Percentiles rank a stretch among this genome's conserved stretches.
Conservation (phyloP, 257 asterid species). For the Cinchona pubescens region DNA sequence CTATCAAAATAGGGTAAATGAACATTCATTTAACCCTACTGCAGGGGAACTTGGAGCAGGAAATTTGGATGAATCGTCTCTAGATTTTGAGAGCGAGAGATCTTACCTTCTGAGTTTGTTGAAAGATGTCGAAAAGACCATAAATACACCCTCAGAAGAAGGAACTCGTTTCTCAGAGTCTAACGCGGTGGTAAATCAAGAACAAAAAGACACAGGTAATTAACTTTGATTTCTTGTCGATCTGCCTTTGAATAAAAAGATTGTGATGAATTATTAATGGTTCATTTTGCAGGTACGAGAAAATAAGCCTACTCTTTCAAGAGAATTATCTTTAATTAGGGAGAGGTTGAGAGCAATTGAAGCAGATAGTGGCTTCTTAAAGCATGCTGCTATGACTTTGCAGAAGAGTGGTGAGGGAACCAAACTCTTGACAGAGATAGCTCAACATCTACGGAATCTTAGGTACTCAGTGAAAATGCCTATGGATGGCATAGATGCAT, state of each 20-base stretch:
- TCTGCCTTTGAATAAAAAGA: background rate
- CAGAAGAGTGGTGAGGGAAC: constrained; percentile 71
- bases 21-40: constrained; percentile 15
- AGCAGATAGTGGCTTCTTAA: constrained; percentile 81
- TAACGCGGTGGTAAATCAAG: constrained; percentile 20
- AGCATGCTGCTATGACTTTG: constrained; percentile 72
- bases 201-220: constrained; percentile 40
- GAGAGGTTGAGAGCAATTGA: constrained; percentile 74
- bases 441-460: constrained; percentile 62
- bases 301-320: constrained; percentile 38
- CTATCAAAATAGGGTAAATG: constrained; percentile 29
- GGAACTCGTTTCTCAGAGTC: constrained; percentile 22
- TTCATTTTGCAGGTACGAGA: constrained; percentile 27
- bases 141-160: constrained; percentile 29
- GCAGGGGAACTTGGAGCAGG: constrained; percentile 26
- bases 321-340: constrained; percentile 57
- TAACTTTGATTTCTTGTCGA: background rate
- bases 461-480: constrained; percentile 32
- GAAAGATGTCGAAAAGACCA: constrained; percentile 49
- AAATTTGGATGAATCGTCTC: constrained; percentile 36
- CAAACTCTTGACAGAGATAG: constrained; percentile 73
- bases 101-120: constrained; percentile 47
- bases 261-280: constrained; percentile 1
- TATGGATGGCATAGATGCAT: constrained; percentile 5
- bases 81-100: constrained; percentile 61